A percentile compares a stretch with the other conserved stretches of the same genome.
phyloP scores from a whole-genome alignment of 257 asterid species.

The Fraxinus cuspidata region DNA sequence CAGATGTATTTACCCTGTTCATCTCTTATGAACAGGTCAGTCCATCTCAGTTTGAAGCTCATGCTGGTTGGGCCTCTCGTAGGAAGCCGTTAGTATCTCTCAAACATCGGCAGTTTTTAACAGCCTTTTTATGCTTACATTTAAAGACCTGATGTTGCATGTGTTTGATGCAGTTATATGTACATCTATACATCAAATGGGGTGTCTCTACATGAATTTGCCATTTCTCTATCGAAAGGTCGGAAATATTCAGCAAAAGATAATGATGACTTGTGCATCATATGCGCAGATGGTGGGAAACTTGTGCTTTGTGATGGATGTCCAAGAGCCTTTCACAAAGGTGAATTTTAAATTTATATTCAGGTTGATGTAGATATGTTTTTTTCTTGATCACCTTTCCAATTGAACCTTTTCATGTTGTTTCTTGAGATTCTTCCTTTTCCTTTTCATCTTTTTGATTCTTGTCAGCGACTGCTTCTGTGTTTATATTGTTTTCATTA shows the following conservation, averaged over 20 bases:
- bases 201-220: slow-evolving; percentile 92
- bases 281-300: slow-evolving; percentile 98
- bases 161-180: slow-evolving; percentile 70
- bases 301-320: slow-evolving; percentile 99
- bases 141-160: slow-evolving; percentile 28
- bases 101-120: slow-evolving; percentile 19
- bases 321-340: slow-evolving; percentile 99
- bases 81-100: slow-evolving; percentile 80
- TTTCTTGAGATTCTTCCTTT: slow-evolving; percentile 10
- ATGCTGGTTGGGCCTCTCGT: slow-evolving; percentile 99
- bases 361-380: slow-evolving; percentile 11
- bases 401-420: slow-evolving; percentile 12
- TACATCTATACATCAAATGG: slow-evolving; percentile 96
- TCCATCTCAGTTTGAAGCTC: slow-evolving; percentile 97
- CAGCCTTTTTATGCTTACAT: slow-evolving; percentile 7
- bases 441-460: neutral
- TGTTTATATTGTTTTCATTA: neutral
- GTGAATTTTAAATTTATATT: slow-evolving; percentile 42
- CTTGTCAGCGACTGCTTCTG: neutral
- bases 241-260: slow-evolving; percentile 71
- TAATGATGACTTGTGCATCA: slow-evolving; percentile 92
- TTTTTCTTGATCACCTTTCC: slow-evolving; percentile 7
- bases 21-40: slow-evolving; percentile 72
- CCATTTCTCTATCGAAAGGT: slow-evolving; percentile 80
- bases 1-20: slow-evolving; percentile 26